Evolutionary conservation across 2,329 filamentous ascomycete species (phyloP), one percentile per base, ranked within the genome.

Genomic region (Fusarium sp.): DNA sequence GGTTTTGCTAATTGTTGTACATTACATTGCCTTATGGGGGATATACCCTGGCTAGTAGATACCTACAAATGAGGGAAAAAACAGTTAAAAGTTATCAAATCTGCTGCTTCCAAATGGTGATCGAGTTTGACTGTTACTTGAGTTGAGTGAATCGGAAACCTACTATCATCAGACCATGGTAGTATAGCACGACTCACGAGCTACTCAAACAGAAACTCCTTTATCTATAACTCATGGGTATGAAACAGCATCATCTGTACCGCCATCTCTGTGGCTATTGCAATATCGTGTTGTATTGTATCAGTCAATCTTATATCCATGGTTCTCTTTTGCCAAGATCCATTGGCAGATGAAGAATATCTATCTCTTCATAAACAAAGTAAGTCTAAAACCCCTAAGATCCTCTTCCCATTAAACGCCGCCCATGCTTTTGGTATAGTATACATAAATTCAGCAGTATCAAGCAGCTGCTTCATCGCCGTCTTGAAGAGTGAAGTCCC

Each of bases 401-500:
- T 27, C 32, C 46, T 45, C 51, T 47, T 66, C 47, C 59, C 30
- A 53, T 65, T 51, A 40, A 72, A 75, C 73, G 73, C 73, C 73
- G 44, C 27, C 68, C 47, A 67, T 68, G 67, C 57, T 62, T 40
- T 52, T 34, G 47, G n/a, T 53, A 51, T 45, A 47, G 47, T 53
- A 44, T 44, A 62, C 32, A 62, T 45, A 52, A 54, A 27, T 9
- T 30, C 25, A 38, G 43, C 29, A 41, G 34, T 32, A 45, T 75
- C 32, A 69, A 65, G 58, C 46, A 47, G 30, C 43, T 12, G 22
- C 53, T 27, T 54, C 59, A 45, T 55, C 58, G 25, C 61, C 46
- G 29, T 66, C 73, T 52, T 74, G 54, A 48, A 83, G 65, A 16
- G 93, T 92, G 79, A 98, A 98, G 80, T 99, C 95, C 86, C 92